Conservation (phyloP, 2,329 filamentous ascomycete species). For the Zymoseptoria pseudotritici region DNA sequence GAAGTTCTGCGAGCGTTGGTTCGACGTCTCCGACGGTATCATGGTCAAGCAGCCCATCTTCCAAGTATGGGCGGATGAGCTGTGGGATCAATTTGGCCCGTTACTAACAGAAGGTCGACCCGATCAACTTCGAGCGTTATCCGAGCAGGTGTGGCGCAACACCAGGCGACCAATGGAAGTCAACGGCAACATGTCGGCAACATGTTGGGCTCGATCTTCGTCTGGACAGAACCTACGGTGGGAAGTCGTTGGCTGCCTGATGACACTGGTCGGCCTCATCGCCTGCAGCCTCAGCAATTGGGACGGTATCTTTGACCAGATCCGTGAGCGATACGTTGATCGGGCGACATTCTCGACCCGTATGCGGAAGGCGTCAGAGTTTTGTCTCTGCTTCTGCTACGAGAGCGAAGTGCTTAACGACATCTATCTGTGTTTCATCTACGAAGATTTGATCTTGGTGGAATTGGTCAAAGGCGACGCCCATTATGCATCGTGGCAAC, state of each 20-base stretch:
- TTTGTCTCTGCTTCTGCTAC: conserved; percentile 30
- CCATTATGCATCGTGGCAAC: conserved; percentile 28
- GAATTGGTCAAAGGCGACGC: conserved; percentile 28
- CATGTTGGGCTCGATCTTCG: conserved; percentile 31
- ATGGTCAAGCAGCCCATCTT: conserved; percentile 28
- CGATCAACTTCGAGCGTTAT: conserved; percentile 31
- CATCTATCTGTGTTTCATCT: conserved; percentile 29
- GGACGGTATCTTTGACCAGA: conserved; percentile 32
- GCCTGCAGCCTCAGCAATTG: conserved; percentile 29
- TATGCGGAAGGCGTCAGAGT: conserved; percentile 28
- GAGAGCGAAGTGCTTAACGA: conserved; percentile 30
- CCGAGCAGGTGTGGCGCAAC: conserved; percentile 37
- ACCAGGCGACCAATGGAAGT: conserved; percentile 32
- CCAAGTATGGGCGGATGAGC: conserved; percentile 28
- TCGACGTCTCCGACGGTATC: conserved; percentile 30
- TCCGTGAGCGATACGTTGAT: conserved; percentile 42
- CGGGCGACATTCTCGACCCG: conserved; percentile 43
- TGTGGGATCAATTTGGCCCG: conserved; percentile 29
- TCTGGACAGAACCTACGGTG: conserved; percentile 37
- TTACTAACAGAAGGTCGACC: conserved; percentile 24
- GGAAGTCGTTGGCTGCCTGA: conserved; percentile 38
- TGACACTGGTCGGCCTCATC: conserved; percentile 33
- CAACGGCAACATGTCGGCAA: conserved; percentile 32
- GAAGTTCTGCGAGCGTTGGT: conserved; percentile 25
- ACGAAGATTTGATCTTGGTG: conserved; percentile 26